Conservation (phyloP, 176 grass and related monocot species). For the Musa troglodytarum region DNA sequence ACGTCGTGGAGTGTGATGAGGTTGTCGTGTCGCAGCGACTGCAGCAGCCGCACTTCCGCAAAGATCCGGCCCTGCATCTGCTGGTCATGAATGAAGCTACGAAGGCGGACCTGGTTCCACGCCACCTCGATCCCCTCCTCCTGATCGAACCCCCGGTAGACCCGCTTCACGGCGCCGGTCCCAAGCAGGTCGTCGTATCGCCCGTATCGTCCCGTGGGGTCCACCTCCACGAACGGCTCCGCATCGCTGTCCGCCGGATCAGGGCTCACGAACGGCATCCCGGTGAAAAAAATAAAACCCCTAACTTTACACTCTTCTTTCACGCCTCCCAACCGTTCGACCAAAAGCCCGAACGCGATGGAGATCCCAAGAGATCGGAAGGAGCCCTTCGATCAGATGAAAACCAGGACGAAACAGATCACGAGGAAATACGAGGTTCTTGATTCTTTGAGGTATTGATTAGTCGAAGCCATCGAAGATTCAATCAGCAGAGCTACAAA, state of each 20-base stretch:
- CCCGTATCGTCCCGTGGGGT: slow-evolving; percentile 75
- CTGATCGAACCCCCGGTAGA: slow-evolving; percentile 92
- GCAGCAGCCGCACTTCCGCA: slow-evolving; percentile 76
- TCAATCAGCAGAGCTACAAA: background rate
- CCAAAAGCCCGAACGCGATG: background rate
- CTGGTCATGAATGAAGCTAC: slow-evolving; percentile 39
- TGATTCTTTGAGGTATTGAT: background rate
- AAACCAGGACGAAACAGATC: slow-evolving; percentile 10
- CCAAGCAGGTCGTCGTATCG: slow-evolving; percentile 78
- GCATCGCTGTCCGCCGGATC: slow-evolving; percentile 27
- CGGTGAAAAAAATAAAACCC: background rate
- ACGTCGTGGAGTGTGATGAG: slow-evolving; percentile 78
- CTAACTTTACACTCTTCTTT: background rate
- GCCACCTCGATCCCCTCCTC: slow-evolving; percentile 97
- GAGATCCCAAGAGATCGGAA: background rate
- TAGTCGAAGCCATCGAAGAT: slow-evolving; percentile 4
- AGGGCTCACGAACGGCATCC: slow-evolving; percentile 17
- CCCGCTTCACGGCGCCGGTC: slow-evolving; percentile 79
- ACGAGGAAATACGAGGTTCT: slow-evolving; percentile 4
- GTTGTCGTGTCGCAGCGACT: slow-evolving; percentile 67
- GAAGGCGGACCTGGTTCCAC: slow-evolving; percentile 80
- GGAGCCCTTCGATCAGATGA: background rate
- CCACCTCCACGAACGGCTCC: slow-evolving; percentile 84
- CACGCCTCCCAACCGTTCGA: background rate
- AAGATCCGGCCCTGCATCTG: slow-evolving; percentile 57